Evolutionary conservation across 2,329 filamentous ascomycete species (phyloP), one percentile per base, ranked within the genome.

Genomic region (Alternaria tenuissima): DNA sequence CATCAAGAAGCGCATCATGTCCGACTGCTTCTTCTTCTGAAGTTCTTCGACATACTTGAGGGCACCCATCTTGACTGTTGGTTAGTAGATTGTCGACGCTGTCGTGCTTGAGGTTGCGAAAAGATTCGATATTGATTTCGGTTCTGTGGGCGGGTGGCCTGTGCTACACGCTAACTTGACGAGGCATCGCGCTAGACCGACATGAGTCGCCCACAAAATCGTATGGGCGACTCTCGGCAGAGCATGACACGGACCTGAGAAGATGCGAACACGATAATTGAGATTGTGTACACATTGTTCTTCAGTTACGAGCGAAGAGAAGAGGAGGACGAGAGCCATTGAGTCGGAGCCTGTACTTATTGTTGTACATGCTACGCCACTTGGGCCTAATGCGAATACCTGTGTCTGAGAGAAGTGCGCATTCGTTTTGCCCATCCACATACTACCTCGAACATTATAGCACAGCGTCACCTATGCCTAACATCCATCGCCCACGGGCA

Each of bases 11-110:
- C 94, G 94, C 88, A 98, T 92, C 82, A 99, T 91, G 89, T 99
- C 95, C 84, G 93, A 97, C 91, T 99, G 95, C 93, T 99, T 99
- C 93, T 97, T 97, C 93, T 99, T 98, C 86, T 97, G 93, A 88
- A 99, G 91, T 90, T 99, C 95, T 90, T 99, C 96, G 87, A 99
- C 93, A 88, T 80, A 99, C 88, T 99, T 99, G 85, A 97, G 93
- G 88, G 94, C 94, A 92, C 95, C 95, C 95, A 97, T 97, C 89
- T 77, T 78, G 73, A 68, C 75, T 76, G 73, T 67, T 76, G 62
- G 75, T 76, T 73, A 70, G 69, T 71, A 62, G 61, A 49, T 67
- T 71, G 70, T 74, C 65, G 72, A 74, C 68, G 71, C 64, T 68
- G 61, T 66, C 69, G 65, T 69, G 68, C 47, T 44, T 53, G 57